phyloP scores from a whole-genome alignment of 176 grass and related monocot species.

The Cenchrus purpureus region DNA sequence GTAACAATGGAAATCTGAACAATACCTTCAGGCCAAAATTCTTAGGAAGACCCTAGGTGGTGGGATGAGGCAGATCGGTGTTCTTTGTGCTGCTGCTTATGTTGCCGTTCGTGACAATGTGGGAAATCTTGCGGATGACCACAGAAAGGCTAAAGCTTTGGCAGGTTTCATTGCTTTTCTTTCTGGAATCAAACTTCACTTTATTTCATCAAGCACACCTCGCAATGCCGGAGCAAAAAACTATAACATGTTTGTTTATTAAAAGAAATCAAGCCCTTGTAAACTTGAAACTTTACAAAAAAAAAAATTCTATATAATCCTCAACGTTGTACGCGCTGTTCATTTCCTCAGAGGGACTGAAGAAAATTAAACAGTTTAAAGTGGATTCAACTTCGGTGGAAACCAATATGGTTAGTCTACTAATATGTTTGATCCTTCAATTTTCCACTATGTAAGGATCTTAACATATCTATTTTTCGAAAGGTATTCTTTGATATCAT shows the following conservation, averaged over 20 bases:
- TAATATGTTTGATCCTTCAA: slow-evolving; percentile 4
- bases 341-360: slow-evolving; percentile 71
- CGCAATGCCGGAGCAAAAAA: not conserved
- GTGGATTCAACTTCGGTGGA: slow-evolving; percentile 65
- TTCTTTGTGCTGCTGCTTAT: slow-evolving; percentile 86
- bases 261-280: not conserved
- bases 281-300: not conserved
- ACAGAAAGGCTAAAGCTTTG: slow-evolving; percentile 76
- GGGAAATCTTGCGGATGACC: slow-evolving; percentile 79
- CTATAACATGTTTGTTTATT: not conserved
- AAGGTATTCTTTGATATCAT: slow-evolving; percentile 77
- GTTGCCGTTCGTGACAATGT: slow-evolving; percentile 75
- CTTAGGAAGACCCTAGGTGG: slow-evolving; percentile 94
- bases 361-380: slow-evolving; percentile 67
- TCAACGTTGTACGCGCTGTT: not conserved
- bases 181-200: not conserved
- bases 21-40: slow-evolving; percentile 65
- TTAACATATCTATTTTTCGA: not conserved
- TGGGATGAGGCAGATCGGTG: slow-evolving; percentile 91
- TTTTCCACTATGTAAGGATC: not conserved
- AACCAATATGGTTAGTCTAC: slow-evolving; percentile 78
- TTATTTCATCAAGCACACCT: not conserved
- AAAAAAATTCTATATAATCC: too few species aligned
- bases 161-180: slow-evolving; percentile 54
- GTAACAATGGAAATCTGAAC: not conserved